Percentiles rank a stretch among this genome's conserved stretches.
Evolutionary conservation across 176 grass and related monocot species (phyloP).

Genomic region (Paspalum notatum): DNA sequence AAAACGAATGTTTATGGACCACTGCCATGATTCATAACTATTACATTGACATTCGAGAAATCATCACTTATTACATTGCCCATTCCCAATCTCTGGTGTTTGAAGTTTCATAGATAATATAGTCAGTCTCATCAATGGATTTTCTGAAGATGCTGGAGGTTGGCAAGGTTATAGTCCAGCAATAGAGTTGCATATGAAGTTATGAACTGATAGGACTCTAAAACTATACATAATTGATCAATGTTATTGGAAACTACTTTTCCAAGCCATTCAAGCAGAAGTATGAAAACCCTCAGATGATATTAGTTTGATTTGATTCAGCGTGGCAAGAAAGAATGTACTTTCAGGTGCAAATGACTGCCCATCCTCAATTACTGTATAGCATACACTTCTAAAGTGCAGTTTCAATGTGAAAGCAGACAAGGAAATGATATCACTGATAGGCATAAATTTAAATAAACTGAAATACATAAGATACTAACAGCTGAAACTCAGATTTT

Average conservation of each 20-base stretch:
- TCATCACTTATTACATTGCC: constrained; percentile 11
- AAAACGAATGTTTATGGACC: not conserved
- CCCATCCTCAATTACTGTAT: constrained; percentile 8
- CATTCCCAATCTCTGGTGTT: constrained; percentile 8
- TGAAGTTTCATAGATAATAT: constrained; percentile 9
- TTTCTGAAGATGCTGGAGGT: constrained; percentile 10
- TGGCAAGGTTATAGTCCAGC: constrained; percentile 28
- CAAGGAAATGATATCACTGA: constrained; percentile 10
- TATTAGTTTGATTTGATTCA: not conserved
- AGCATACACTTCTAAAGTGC: not conserved
- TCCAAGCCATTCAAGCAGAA: not conserved
- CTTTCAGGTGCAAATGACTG: not conserved
- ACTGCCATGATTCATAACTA: not conserved
- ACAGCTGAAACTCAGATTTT: constrained; percentile 38
- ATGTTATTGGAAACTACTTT: not conserved
- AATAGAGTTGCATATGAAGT: constrained; percentile 1
- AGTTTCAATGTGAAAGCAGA: constrained; percentile 23
- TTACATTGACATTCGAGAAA: not conserved
- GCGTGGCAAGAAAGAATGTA: constrained; percentile 24
- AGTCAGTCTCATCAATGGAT: constrained; percentile 3
- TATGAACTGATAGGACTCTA: not conserved
- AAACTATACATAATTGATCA: not conserved
- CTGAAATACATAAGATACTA: constrained; percentile 39
- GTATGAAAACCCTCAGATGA: constrained; percentile 2
- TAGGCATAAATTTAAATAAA: constrained; percentile 15